A percentile compares a stretch with the other conserved stretches of the same genome.
Conservation (phyloP, 805 yeast genomes). For the Teunomyces stri region DNA sequence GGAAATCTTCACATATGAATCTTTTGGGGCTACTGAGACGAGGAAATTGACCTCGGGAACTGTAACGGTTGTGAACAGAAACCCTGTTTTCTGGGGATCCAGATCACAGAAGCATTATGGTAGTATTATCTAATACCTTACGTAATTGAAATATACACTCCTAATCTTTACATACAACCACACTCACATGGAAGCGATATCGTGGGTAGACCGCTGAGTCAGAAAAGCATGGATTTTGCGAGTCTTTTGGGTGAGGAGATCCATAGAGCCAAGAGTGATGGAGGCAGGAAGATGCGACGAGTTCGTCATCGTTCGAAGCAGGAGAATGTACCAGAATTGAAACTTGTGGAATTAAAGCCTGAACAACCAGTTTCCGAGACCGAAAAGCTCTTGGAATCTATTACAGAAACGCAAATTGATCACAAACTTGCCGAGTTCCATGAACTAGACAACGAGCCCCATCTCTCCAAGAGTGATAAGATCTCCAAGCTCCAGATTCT, state of each 20-base stretch:
- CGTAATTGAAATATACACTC: too few species aligned
- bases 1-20: too few species aligned
- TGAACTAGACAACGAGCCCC: slow-evolving; percentile 11
- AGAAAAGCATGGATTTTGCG: slow-evolving; percentile 46
- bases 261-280: slow-evolving; percentile 37
- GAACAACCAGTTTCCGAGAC: slow-evolving; percentile 12
- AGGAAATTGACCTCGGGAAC: too few species aligned
- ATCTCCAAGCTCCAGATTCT: slow-evolving; percentile 18
- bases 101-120: too few species aligned
- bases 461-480: slow-evolving; percentile 15
- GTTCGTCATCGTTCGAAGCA: slow-evolving; percentile 4
- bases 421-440: slow-evolving; percentile 16
- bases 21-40: too few species aligned
- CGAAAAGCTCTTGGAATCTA: slow-evolving; percentile 8
- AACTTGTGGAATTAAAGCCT: neutral
- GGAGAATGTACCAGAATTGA: slow-evolving; percentile 9
- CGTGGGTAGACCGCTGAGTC: neutral
- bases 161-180: neutral
- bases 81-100: too few species aligned
- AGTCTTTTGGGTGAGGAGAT: slow-evolving; percentile 49
- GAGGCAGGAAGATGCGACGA: slow-evolving; percentile 11
- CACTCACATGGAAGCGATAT: neutral
- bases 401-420: slow-evolving; percentile 24
- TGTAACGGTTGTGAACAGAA: too few species aligned
- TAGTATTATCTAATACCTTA: too few species aligned